Evolutionary conservation across 257 asterid species (phyloP), one percentile per base, ranked within the genome.

Genomic region (Euphrasia confusa): DNA sequence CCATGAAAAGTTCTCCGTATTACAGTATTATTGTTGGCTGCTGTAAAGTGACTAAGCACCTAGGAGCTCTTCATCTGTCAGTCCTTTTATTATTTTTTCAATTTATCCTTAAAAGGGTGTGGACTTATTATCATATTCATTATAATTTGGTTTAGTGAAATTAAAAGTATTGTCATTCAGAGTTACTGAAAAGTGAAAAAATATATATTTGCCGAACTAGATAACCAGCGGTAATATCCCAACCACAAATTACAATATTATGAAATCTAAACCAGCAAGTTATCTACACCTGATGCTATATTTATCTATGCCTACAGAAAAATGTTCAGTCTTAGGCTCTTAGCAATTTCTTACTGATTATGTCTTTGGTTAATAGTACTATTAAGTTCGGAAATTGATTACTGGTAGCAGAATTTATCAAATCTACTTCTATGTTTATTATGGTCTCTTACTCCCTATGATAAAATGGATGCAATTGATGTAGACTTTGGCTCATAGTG

Each of bases 381-480:
- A 48, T 28, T 3, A 42, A 62, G 30, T 24, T 69, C n/a, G 58
- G 32, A 54, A 26, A 47, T 9, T 27, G 30, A 53, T 55, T 65
- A 59, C 50, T 71, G 39, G 35, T 49, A 30, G 55, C 12, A 28
- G 42, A 54, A 10, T 54, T 58, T 48, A 57, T 24, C 21, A 9
- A 18, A 30, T 64, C 12, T 2, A 47, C 14, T 3, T 21, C 10
- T 32, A 33, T 54, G 35, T 37, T 68, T 11, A 9, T 21, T 57
- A 28, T 60, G 65, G 50, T 6, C 24, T 21, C 24, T 21, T 21
- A 21, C 24, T 21, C 24, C 28, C 50, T 54, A 11, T 54, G 14
- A 61, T 45, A 48, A 37, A 67, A 73, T 42, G 58, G 53, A 37
- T 49, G 17, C 28, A 62, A 60, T 71, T 7, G 12, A 32, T 14